Evolutionary conservation across 352 stramenopile species (phyloP), one percentile per base, ranked within the genome.

Genomic region (Pythium aphanidermatum): DNA sequence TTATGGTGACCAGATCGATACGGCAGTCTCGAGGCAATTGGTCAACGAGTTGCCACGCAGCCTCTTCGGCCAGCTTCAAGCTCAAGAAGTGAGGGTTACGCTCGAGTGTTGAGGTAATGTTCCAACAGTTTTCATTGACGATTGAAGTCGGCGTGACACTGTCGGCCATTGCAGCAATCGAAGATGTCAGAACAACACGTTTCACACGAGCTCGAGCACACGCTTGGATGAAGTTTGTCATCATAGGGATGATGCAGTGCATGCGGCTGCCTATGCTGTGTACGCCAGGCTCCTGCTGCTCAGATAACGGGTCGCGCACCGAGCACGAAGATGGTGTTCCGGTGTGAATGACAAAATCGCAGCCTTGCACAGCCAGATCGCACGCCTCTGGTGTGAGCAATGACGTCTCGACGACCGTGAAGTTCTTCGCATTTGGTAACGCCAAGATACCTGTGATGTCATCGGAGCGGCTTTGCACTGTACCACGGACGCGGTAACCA

Each of bases 161-260:
- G 62, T 95, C 83, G 0, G 81, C 79, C 83, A 95, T 92, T 0
- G 83, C 83, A 21, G 81, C 80, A 31, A 95, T 68, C 23, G 83
- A 95, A 17, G 83, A 95, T 9, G 81, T 92, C 17, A 95, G 52
- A 14, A 95, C 78, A 4, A 95, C 82, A 19, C 81, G 63, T 65
- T 92, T 92, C 29, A 92, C 70, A 33, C 79, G 74, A 4, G 76
- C 65, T 10, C 83, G 76, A 12, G 82, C 78, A 49, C 83, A 95
- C 0, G 83, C 80, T 44, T 91, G 81, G 49, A 95, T 92, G 43
- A 95, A 95, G 59, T 95, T 95, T 11, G 81, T 92, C 83, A 95
- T 95, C 81, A 95, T 95, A 11, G 83, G 83, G 25, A 95, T 91
- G 62, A 95, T 95, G 35, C 80, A 92, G 66, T 95, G 83, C 77